Evolutionary conservation across 352 stramenopile species (phyloP), one percentile per base, ranked within the genome.

Genomic region (Halophytophthora polymorphica): DNA sequence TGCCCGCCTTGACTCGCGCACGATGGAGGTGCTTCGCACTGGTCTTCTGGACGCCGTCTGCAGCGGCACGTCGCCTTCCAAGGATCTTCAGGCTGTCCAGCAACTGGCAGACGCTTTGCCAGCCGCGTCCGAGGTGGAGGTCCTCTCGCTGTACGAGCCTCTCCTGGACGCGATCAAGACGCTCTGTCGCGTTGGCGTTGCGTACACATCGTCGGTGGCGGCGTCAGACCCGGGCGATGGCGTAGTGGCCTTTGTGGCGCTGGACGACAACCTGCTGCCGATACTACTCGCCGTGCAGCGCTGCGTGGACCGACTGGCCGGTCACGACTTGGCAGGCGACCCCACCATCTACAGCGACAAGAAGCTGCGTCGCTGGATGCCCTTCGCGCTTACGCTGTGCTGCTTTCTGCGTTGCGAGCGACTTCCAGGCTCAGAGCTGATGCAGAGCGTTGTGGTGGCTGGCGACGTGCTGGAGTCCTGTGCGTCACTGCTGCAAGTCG

Each of bases 331-430:
- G 35, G 4, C n/a, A 15, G 33, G 21, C 19, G 8, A 42, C 12
- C 31, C 31, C 6, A 41, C 25, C 4, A 10, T 46, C 1, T 39
- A 40, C 5, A 18, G 43, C 1, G 51, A 51, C 8, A 64, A 58
- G 22, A 36, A 69, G 45, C 44, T 79, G 19, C 29, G 39, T 5
- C 56, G 42, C 14, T 84, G 73, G 73, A 42, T 74, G 12, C 73
- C 73, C 29, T 77, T 73, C 22, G 65, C 66, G 33, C 18, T 73
- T 35, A 61, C 55, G 34, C 37, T 58, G 17, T 73, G 70, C 29
- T 68, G 44, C n/a, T 79, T 77, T 45, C 29, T 80, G 2, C 15
- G 23, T 4, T 66, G 57, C 25, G 56, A 28, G 12, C 50, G 66
- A 14, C 47, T 79, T 5, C 56, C 68, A 12, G 46, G 55, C 12